Percentiles rank a stretch among this genome's conserved stretches.
These are phyloP conservation scores for Cyclotella choctawhatcheeana DNA, from an alignment of 108 stramenopile genomes.

Conservation along the genomic window DNA sequence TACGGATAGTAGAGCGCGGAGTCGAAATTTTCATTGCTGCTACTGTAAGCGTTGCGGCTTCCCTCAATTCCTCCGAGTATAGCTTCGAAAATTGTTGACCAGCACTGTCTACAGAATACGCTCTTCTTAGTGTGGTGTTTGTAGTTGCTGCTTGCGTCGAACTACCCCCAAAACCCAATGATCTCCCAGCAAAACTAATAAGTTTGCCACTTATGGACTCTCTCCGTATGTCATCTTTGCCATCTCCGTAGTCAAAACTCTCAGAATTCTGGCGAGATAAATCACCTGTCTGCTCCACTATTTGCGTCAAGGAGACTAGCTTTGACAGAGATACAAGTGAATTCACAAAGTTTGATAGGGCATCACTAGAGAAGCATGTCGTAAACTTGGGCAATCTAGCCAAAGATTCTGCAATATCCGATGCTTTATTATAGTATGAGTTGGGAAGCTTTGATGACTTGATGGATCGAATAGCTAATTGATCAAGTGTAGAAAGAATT, in stretches of 20 bases:
- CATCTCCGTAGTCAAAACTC: constrained; percentile 11
- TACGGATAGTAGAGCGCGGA: constrained; percentile 46
- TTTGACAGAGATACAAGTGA: constrained; percentile 59
- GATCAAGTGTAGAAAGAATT: constrained; percentile 79
- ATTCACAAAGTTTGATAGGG: constrained; percentile 58
- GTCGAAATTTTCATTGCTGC: constrained; percentile 55
- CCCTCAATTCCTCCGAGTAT: constrained; percentile 64
- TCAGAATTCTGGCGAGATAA: constrained; percentile 25
- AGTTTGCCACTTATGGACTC: constrained; percentile 72
- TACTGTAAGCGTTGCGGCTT: constrained; percentile 49
- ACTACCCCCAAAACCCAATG: constrained; percentile 62
- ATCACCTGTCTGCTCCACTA: constrained; percentile 24
- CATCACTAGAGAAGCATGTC: constrained; percentile 66
- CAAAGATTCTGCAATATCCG: constrained; percentile 65
- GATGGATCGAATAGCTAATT: constrained; percentile 67
- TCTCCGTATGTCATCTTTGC: constrained; percentile 3
- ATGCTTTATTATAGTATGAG: constrained; percentile 54
- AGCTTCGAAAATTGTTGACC: constrained; percentile 48
- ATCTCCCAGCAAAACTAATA: constrained; percentile 79
- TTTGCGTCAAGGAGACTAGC: constrained; percentile 32
- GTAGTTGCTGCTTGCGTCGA: constrained; percentile 20
- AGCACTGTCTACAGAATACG: constrained; percentile 27
- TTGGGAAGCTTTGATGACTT: constrained; percentile 72
- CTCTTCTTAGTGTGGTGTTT: constrained; percentile 22
- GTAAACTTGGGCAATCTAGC: constrained; percentile 73